A percentile compares a stretch with the other conserved stretches of the same genome.
Conservation (phyloP, 345 rosid species). For the Camelina sativa region DNA sequence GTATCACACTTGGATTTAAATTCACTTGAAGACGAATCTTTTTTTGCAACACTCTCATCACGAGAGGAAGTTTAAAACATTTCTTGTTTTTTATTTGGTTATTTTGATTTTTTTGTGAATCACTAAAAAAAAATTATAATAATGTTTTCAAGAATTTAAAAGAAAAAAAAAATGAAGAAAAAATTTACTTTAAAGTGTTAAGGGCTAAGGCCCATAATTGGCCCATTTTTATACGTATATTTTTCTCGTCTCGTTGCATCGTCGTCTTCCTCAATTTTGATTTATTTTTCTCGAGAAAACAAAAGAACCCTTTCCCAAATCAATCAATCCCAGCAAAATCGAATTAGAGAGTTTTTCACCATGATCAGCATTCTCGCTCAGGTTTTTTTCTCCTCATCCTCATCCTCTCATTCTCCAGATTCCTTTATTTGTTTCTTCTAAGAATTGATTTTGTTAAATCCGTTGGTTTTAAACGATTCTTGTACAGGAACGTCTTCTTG, state of each 20-base stretch:
- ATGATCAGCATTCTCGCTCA: conserved; percentile 50
- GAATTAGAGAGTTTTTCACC: not conserved
- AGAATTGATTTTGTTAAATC: not conserved
- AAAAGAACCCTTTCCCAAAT: not conserved
- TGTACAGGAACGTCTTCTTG: conserved; percentile 63
- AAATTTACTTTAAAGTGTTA: too few relatives aligned
- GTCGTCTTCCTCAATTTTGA: not conserved
- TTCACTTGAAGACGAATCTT: too few relatives aligned
- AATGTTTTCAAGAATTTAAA: too few relatives aligned
- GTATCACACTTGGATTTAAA: too few relatives aligned
- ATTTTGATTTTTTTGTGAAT: too few relatives aligned
- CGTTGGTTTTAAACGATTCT: not conserved
- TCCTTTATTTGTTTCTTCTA: not conserved
- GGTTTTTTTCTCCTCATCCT: conserved; percentile 18
- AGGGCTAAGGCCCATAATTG: conserved; percentile 4
- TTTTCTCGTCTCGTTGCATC: not conserved
- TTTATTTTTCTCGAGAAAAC: not conserved
- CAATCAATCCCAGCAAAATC: not conserved
- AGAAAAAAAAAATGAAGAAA: too few relatives aligned
- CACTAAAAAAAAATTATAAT: too few relatives aligned
- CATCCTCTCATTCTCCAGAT: not conserved
- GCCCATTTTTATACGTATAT: not conserved
- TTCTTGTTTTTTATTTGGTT: too few relatives aligned
- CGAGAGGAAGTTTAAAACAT: too few relatives aligned
- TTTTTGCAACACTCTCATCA: too few relatives aligned